These are phyloP conservation scores for Ceratobasidium papillatum DNA, from an alignment of 1,284 basidiomycete genomes.

Conservation along the genomic window DNA sequence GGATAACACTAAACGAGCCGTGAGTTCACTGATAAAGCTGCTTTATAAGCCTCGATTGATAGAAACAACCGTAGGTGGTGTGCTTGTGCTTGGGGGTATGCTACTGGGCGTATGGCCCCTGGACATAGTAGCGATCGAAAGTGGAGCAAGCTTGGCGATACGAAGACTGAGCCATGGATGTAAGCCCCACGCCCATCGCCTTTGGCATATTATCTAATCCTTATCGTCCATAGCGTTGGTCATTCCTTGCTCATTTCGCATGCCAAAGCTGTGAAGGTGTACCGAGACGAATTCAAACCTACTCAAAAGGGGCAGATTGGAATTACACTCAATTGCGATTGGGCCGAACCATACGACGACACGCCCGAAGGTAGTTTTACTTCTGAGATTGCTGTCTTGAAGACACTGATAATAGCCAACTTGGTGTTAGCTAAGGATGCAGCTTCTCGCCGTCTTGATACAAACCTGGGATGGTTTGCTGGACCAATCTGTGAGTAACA, in stretches of 20 bases:
- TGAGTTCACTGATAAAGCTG: background rate
- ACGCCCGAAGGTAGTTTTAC: conserved; percentile 64
- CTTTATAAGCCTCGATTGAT: conserved; percentile 47
- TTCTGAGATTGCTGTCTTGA: conserved; percentile 68
- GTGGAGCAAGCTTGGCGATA: conserved; percentile 64
- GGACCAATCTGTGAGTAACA: conserved; percentile 44
- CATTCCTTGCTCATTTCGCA: conserved; percentile 75
- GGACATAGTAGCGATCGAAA: conserved; percentile 68
- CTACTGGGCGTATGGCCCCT: conserved; percentile 69
- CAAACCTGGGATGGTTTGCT: conserved; percentile 49
- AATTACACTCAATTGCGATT: conserved; percentile 76
- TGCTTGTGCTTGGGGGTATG: conserved; percentile 70
- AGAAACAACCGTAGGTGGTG: conserved; percentile 54
- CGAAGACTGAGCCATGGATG: conserved; percentile 77
- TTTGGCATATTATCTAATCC: background rate
- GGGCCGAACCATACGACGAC: conserved; percentile 73
- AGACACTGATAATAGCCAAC: background rate
- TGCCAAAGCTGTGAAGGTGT: conserved; percentile 68
- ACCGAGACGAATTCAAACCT: conserved; percentile 66
- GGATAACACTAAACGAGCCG: conserved; percentile 78
- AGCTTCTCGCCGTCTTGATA: conserved; percentile 27
- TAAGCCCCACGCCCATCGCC: conserved; percentile 51
- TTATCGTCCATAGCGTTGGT: conserved; percentile 59
- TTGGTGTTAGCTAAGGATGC: background rate
- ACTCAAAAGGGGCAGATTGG: conserved; percentile 69